A percentile compares a stretch with the other conserved stretches of the same genome.
These are phyloP conservation scores for Penicillium dipodomyicola DNA, from an alignment of 495 filamentous ascomycete genomes.

Conservation along the genomic window DNA sequence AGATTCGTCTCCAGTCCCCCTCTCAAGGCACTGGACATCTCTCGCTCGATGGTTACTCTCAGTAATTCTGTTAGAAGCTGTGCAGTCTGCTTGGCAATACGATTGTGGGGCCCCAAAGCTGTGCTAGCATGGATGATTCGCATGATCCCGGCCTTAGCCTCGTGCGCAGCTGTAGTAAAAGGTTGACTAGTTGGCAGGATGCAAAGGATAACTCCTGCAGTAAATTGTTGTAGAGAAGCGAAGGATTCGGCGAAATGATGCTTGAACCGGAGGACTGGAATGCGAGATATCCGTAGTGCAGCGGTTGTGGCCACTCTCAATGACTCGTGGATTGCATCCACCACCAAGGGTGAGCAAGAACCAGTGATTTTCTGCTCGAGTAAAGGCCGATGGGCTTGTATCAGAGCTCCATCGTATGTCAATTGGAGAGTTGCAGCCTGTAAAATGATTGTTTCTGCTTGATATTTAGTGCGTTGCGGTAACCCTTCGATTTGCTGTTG, in stretches of 20 bases:
- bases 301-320: constrained; percentile 18
- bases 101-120: constrained; percentile 16
- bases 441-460: constrained; percentile 20
- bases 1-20: not conserved
- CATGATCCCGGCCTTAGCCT: constrained; percentile 22
- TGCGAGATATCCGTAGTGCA: constrained; percentile 23
- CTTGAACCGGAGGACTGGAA: constrained; percentile 19
- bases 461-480: constrained; percentile 8
- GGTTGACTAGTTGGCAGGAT: constrained; percentile 21
- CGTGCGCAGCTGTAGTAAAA: constrained; percentile 18
- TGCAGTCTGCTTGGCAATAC: constrained; percentile 23
- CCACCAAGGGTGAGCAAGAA: constrained; percentile 10
- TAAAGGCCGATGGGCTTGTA: constrained; percentile 18
- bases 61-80: constrained; percentile 23
- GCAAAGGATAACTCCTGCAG: constrained; percentile 26
- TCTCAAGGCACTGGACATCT: constrained; percentile 17
- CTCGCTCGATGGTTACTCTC: constrained; percentile 20
- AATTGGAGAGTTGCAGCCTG: constrained; percentile 24
- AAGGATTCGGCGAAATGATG: constrained; percentile 24
- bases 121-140: constrained; percentile 21
- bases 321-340: constrained; percentile 16
- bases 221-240: constrained; percentile 21
- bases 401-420: constrained; percentile 21
- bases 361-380: constrained; percentile 12
- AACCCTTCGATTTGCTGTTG: constrained; percentile 7